phyloP scores from a whole-genome alignment of 371 early-diverging fungal species.

The Syncephalastrum contaminatum region DNA sequence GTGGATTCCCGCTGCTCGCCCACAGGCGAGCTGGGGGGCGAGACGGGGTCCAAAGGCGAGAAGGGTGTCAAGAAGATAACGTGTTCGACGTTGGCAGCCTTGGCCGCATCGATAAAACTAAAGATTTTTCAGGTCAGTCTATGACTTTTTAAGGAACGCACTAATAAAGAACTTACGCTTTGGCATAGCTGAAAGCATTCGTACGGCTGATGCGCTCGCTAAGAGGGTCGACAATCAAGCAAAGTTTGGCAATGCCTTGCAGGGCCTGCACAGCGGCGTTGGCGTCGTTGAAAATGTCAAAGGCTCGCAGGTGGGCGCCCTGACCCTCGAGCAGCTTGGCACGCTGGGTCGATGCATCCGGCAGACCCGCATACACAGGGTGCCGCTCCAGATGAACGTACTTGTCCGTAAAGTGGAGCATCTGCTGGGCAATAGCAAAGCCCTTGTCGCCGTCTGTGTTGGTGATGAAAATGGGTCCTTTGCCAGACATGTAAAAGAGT shows the following conservation, averaged over 20 bases:
- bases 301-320: conserved; percentile 38
- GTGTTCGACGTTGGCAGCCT: conserved; percentile 42
- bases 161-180: conserved; percentile 33
- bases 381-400: conserved; percentile 34
- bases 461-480: conserved; percentile 49
- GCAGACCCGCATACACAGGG: conserved; percentile 43
- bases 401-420: conserved; percentile 36
- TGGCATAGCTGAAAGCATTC: conserved; percentile 40
- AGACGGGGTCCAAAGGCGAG: conserved; percentile 34
- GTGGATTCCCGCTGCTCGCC: conserved; percentile 5
- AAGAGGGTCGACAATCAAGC: conserved; percentile 44
- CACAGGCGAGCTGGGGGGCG: conserved; percentile 25
- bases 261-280: conserved; percentile 35
- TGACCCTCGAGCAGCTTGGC: conserved; percentile 28
- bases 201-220: conserved; percentile 45
- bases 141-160: background rate
- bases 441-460: conserved; percentile 53
- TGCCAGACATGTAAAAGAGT: conserved; percentile 16
- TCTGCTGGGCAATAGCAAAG: conserved; percentile 39
- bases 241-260: conserved; percentile 38
- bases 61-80: conserved; percentile 49
- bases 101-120: conserved; percentile 51
- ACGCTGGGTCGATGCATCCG: conserved; percentile 35
- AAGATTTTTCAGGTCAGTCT: background rate
- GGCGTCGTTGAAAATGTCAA: conserved; percentile 40